A percentile compares a stretch with the other conserved stretches of the same genome.
phyloP scores from a whole-genome alignment of 129 eudicot species.

The Helianthus tuberosus region DNA sequence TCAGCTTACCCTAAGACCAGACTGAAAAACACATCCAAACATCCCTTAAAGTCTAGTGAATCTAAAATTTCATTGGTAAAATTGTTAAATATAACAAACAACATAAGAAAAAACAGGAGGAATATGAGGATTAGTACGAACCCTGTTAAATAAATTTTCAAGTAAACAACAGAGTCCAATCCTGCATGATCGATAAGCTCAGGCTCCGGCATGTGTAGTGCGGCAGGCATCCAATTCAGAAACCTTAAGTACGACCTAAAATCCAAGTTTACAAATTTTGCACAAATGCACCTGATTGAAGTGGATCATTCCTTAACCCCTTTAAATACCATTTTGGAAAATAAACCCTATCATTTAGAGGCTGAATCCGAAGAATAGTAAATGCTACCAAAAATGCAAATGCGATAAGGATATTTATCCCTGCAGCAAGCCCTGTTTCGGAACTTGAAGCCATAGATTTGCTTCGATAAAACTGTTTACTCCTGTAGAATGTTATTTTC shows the following conservation, averaged over 20 bases:
- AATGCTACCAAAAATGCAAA: conserved; percentile 74
- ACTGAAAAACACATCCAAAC: conserved; percentile 10
- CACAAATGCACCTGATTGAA: conserved; percentile 66
- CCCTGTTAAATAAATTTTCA: conserved; percentile 85
- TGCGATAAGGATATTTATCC: conserved; percentile 67
- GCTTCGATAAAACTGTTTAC: conserved; percentile 8
- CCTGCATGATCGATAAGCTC: conserved; percentile 96
- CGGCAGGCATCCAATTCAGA: conserved; percentile 90
- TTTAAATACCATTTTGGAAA: conserved; percentile 93
- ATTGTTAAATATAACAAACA: not conserved
- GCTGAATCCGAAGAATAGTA: conserved; percentile 82
- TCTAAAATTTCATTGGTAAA: not conserved
- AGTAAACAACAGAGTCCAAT: conserved; percentile 85
- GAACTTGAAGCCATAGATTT: conserved; percentile 60
- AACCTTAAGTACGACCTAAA: conserved; percentile 71
- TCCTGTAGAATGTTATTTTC: conserved; percentile 25
- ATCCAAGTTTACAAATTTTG: conserved; percentile 74
- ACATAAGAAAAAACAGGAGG: not conserved
- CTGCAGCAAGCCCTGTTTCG: conserved; percentile 84
- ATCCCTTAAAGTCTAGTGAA: not conserved
- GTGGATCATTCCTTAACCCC: conserved; percentile 71
- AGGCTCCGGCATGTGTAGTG: conserved; percentile 82
- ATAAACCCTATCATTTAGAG: conserved; percentile 81
- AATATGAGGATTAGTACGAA: conserved; percentile 36
- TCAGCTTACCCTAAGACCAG: not conserved